Evolutionary conservation across 2,329 filamentous ascomycete genomes (phyloP).

Genomic region (Colletotrichum godetiae): DNA sequence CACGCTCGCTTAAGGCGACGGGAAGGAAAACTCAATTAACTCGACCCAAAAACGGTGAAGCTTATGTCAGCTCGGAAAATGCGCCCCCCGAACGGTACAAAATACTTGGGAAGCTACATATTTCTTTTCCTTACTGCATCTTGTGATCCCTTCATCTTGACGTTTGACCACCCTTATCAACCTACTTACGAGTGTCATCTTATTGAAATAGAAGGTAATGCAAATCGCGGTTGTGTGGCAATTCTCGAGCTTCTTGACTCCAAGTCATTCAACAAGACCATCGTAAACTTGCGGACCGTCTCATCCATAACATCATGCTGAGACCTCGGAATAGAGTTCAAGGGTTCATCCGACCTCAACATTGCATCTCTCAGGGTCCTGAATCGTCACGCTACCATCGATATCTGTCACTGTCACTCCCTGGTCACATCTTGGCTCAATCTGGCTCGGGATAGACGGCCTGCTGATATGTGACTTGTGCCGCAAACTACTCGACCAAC

Average conservation of each 20-base stretch:
- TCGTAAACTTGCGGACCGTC: background rate
- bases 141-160: background rate
- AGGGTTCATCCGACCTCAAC: background rate
- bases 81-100: background rate
- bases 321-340: background rate
- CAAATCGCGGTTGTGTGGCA: no score
- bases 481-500: background rate
- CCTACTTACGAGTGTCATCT: no score
- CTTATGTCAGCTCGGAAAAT: constrained; percentile 22
- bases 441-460: background rate
- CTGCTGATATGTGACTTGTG: background rate
- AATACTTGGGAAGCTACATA: no score
- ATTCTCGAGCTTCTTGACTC: background rate
- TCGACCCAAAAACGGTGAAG: background rate
- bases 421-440: background rate
- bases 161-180: no score
- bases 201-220: no score
- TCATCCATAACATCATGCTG: background rate
- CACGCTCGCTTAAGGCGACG: background rate
- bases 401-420: background rate
- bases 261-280: background rate
- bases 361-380: background rate
- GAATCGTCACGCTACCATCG: background rate
- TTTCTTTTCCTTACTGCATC: background rate
- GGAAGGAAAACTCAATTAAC: background rate